Percentiles rank a stretch among this genome's conserved stretches.
phyloP scores from a whole-genome alignment of 2,329 filamentous ascomycete genomes.

The Chaetomiaceae sp. region DNA sequence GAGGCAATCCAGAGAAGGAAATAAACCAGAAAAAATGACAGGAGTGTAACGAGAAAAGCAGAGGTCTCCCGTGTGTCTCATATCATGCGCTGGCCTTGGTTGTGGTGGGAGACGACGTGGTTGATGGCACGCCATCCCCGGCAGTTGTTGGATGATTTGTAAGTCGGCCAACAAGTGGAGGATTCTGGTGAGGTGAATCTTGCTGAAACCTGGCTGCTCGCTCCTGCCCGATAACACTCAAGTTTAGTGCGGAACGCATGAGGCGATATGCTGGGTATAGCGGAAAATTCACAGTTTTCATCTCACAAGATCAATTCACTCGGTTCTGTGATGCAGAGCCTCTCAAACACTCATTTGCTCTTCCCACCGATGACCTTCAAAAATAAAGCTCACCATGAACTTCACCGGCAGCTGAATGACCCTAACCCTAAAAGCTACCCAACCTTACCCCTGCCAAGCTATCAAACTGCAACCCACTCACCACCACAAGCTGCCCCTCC shows the following conservation, averaged over 20 bases:
- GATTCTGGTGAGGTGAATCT: too few species aligned
- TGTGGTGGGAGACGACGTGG: neutral
- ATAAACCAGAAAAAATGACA: neutral
- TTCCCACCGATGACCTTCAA: too few species aligned
- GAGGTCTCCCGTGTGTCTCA: neutral
- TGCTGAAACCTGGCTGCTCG: neutral
- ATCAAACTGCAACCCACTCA: neutral
- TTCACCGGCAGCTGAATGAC: too few species aligned
- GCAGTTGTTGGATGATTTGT: constrained; percentile 15
- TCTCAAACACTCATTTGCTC: too few species aligned
- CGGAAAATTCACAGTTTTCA: too few species aligned
- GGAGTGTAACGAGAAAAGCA: neutral
- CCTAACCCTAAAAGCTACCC: neutral
- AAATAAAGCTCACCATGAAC: too few species aligned
- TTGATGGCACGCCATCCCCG: neutral
- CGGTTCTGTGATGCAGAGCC: too few species aligned
- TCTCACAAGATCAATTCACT: too few species aligned
- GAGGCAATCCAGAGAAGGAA: neutral
- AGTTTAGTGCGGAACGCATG: too few species aligned
- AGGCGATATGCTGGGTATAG: too few species aligned
- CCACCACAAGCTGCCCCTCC: neutral
- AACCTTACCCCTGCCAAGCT: neutral
- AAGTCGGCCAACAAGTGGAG: constrained; percentile 4
- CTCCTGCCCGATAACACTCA: neutral
- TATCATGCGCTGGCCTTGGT: neutral